A percentile compares a stretch with the other conserved stretches of the same genome.
These are phyloP conservation scores for Straminergon stramineum DNA, from an alignment of 225 moss, liverwort and hornwort genomes.

Conservation along the genomic window DNA sequence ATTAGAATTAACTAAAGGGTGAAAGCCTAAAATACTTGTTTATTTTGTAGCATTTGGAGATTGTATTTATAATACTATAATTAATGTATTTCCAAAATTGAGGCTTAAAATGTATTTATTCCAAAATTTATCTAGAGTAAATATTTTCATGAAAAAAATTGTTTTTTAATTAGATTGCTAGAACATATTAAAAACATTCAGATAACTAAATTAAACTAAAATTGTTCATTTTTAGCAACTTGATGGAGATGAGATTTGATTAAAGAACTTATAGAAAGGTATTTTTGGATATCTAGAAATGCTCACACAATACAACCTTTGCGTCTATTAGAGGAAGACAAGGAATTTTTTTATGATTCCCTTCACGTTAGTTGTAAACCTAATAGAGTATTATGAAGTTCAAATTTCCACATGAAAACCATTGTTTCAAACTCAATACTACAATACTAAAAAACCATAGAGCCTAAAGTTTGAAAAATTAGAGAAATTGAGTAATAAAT, in stretches of 20 bases:
- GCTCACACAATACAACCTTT: neutral
- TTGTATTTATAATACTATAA: neutral
- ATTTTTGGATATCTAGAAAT: neutral
- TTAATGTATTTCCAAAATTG: neutral
- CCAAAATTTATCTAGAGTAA: neutral
- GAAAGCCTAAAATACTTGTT: neutral
- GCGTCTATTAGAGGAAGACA: neutral
- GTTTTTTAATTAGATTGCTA: neutral
- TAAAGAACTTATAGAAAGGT: too few relatives aligned
- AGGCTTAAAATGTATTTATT: neutral
- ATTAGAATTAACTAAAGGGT: neutral
- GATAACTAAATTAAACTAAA: neutral
- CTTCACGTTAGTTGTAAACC: neutral
- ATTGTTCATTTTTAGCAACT: neutral
- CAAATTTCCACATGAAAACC: too few relatives aligned
- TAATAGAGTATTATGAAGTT: too few relatives aligned
- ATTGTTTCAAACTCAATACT: too few relatives aligned
- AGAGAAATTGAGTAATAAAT: neutral
- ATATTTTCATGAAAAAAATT: neutral
- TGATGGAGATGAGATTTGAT: neutral
- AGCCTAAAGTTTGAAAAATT: too few relatives aligned
- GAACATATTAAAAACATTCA: neutral
- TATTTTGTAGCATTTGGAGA: neutral
- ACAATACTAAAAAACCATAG: too few relatives aligned
- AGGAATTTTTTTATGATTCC: neutral